These are phyloP conservation scores for Scleroderma bovista DNA, from an alignment of 768 basidiomycete species.

Conservation along the genomic window DNA sequence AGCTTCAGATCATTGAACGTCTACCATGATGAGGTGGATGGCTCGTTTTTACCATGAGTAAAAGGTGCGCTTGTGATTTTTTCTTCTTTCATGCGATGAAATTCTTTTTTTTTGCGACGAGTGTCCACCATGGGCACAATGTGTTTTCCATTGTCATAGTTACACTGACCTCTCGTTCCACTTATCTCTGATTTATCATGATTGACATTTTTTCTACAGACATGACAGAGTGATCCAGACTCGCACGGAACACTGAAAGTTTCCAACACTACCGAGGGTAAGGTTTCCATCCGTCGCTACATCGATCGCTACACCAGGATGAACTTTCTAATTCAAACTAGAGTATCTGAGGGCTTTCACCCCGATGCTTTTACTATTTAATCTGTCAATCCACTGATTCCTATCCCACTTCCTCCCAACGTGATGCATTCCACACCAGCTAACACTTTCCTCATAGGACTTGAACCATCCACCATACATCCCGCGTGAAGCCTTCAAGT, in stretches of 20 bases:
- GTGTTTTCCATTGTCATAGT: slow-evolving; percentile 77
- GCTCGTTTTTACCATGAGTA: too few relatives aligned
- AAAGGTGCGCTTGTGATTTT: neutral
- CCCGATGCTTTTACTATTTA: slow-evolving; percentile 61
- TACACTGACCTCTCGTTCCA: slow-evolving; percentile 69
- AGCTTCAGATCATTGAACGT: too few relatives aligned
- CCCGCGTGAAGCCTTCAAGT: too few relatives aligned
- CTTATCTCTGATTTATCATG: neutral
- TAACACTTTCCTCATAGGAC: slow-evolving; percentile 3
- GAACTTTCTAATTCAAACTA: slow-evolving; percentile 79
- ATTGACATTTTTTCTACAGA: slow-evolving; percentile 11
- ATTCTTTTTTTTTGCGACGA: slow-evolving; percentile 40
- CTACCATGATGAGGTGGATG: too few relatives aligned
- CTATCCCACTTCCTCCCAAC: slow-evolving; percentile 2
- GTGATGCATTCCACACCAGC: slow-evolving; percentile 1
- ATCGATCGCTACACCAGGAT: slow-evolving; percentile 34
- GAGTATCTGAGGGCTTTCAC: slow-evolving; percentile 78
- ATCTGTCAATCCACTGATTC: slow-evolving; percentile 68
- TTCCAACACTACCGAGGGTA: slow-evolving; percentile 7
- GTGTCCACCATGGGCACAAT: slow-evolving; percentile 47
- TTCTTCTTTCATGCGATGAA: slow-evolving; percentile 43
- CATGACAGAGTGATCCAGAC: neutral
- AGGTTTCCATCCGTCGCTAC: slow-evolving; percentile 2
- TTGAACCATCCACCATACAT: neutral
- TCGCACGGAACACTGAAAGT: neutral